Percentiles rank a stretch among this genome's conserved stretches.
These are phyloP conservation scores for Diaporthe ampelina DNA, from an alignment of 2,329 filamentous ascomycete genomes.

Conservation along the genomic window DNA sequence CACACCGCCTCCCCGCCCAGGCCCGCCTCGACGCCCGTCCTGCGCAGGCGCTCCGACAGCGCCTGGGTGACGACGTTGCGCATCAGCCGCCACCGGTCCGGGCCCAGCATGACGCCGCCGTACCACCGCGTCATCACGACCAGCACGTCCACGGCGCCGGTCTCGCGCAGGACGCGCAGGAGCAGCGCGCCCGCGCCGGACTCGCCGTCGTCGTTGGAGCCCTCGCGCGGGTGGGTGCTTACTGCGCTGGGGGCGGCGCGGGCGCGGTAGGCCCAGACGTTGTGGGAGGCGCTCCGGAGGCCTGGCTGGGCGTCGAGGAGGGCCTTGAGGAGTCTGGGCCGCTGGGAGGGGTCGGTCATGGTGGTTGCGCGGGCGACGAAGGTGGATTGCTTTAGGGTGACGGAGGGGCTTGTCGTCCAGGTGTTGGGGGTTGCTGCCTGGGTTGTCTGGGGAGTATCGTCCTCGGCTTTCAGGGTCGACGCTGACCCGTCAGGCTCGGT, in stretches of 20 bases:
- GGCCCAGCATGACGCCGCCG: conserved; percentile 72
- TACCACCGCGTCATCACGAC: conserved; percentile 75
- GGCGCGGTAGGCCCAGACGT: conserved; percentile 67
- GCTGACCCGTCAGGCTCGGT: conserved; percentile 40
- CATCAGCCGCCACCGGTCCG: conserved; percentile 75
- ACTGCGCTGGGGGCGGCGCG: conserved; percentile 51
- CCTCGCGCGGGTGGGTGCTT: conserved; percentile 59
- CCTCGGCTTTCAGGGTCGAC: conserved; percentile 42
- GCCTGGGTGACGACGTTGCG: conserved; percentile 68
- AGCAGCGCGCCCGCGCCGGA: conserved; percentile 70
- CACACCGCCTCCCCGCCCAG: conserved; percentile 69
- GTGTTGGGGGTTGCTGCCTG: conserved; percentile 46
- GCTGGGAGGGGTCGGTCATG: conserved; percentile 56
- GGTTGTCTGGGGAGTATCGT: conserved; percentile 42
- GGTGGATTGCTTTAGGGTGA: conserved; percentile 67
- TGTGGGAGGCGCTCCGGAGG: conserved; percentile 69
- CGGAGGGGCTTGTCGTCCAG: conserved; percentile 67
- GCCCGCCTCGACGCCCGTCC: conserved; percentile 56
- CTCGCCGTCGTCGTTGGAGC: conserved; percentile 73
- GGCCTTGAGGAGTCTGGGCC: conserved; percentile 59
- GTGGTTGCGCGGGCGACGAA: conserved; percentile 69
- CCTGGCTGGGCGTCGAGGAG: conserved; percentile 64
- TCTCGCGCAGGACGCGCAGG: conserved; percentile 66
- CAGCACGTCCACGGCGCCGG: conserved; percentile 64
- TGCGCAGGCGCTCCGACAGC: conserved; percentile 64